Evolutionary conservation across 1,139 yeast species (phyloP).

Genomic region (Taiozyma onychis): DNA sequence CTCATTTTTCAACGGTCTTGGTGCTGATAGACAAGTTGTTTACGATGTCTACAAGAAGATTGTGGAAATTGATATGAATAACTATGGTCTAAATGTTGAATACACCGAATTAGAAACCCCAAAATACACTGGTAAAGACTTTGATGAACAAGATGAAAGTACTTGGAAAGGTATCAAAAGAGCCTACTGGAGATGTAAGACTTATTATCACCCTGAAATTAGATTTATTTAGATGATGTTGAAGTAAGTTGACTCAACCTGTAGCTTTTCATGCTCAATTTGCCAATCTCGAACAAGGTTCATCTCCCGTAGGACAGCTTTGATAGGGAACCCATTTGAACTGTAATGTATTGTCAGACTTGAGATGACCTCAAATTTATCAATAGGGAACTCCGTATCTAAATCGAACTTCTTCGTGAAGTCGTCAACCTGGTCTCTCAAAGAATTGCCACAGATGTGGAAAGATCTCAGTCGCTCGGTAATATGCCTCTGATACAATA

Average conservation of each 20-base stretch:
- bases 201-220: slow-evolving; percentile 60
- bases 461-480: not conserved
- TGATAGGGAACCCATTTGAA: not conserved
- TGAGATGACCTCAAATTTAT: not conserved
- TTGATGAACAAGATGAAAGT: slow-evolving; percentile 29
- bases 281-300: not conserved
- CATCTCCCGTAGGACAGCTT: not conserved
- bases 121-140: slow-evolving; percentile 11
- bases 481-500: not conserved
- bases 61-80: slow-evolving; percentile 72
- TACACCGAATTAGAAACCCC: slow-evolving; percentile 19
- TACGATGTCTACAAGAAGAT: slow-evolving; percentile 86
- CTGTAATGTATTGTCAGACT: not conserved
- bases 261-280: not conserved
- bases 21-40: slow-evolving; percentile 88
- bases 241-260: not conserved
- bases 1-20: slow-evolving; percentile 90
- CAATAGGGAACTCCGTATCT: not conserved
- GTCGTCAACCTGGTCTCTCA: not conserved
- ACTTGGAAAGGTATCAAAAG: slow-evolving; percentile 71
- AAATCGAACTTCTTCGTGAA: not conserved
- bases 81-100: slow-evolving; percentile 57
- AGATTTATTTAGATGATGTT: slow-evolving; percentile 30
- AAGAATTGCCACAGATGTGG: not conserved
- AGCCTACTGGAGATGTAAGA: slow-evolving; percentile 70